Percentiles rank a stretch among this genome's conserved stretches.
These are phyloP conservation scores for Cystobasidium ongulense DNA, from an alignment of 768 basidiomycete species.

Conservation along the genomic window DNA sequence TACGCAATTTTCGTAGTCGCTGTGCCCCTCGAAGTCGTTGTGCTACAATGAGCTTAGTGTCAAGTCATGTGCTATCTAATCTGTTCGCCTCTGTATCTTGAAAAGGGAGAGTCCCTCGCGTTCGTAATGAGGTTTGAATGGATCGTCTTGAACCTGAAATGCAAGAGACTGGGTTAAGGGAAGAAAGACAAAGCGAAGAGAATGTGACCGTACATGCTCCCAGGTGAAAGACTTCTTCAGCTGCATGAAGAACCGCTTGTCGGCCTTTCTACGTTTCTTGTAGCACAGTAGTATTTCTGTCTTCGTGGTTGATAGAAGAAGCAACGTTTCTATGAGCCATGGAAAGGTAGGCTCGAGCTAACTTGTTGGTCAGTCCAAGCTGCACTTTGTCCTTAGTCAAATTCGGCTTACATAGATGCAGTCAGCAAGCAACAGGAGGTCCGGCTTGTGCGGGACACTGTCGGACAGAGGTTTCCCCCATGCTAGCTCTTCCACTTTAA, in stretches of 20 bases:
- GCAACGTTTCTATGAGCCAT: slow-evolving; percentile 26
- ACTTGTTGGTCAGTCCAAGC: neutral
- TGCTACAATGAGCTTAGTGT: neutral
- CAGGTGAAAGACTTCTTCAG: slow-evolving; percentile 23
- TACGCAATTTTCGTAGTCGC: neutral
- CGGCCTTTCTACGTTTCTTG: slow-evolving; percentile 28
- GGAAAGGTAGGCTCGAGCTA: slow-evolving; percentile 29
- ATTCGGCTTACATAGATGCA: slow-evolving; percentile 22
- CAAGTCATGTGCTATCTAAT: neutral
- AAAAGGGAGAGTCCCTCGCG: slow-evolving; percentile 21
- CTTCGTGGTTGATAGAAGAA: neutral
- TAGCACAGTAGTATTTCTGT: slow-evolving; percentile 30
- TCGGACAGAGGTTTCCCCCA: slow-evolving; percentile 26
- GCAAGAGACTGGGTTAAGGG: neutral
- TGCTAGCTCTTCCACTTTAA: slow-evolving; percentile 18
- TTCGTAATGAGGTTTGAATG: neutral
- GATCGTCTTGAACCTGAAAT: slow-evolving; percentile 23
- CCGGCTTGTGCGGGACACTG: slow-evolving; percentile 10
- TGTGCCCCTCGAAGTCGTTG: neutral
- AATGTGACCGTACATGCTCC: neutral
- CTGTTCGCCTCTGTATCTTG: slow-evolving; percentile 1
- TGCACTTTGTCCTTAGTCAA: neutral
- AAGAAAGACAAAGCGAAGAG: neutral
- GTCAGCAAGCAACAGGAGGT: slow-evolving; percentile 18
- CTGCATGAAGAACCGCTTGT: slow-evolving; percentile 24